Evolutionary conservation across 345 rosid genomes (phyloP).

Genomic region (Lagerstroemia speciosa): DNA sequence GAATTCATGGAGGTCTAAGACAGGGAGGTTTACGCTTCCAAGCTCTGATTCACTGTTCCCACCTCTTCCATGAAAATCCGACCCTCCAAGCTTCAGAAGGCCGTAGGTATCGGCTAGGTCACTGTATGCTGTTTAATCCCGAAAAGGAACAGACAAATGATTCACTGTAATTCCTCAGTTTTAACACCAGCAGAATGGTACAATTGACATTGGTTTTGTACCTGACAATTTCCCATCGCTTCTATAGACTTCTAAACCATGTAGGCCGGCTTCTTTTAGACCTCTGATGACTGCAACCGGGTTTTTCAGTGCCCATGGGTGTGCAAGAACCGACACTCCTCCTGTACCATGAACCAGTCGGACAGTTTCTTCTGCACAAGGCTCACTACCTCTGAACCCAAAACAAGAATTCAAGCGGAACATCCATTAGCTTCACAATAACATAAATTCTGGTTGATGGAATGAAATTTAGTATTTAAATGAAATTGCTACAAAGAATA

Average conservation of each 20-base stretch:
- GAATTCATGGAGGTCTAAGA: constrained; percentile 48
- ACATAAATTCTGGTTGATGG: too few species aligned
- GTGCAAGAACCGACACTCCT: constrained; percentile 93
- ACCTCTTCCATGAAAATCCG: constrained; percentile 87
- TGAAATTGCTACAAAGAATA: not conserved
- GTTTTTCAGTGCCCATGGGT: constrained; percentile 92
- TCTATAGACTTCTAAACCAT: constrained; percentile 84
- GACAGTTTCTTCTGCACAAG: constrained; percentile 70
- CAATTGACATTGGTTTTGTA: constrained; percentile 9
- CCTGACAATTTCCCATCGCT: constrained; percentile 79
- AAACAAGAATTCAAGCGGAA: not conserved
- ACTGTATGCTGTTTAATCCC: constrained; percentile 44
- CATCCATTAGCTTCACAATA: not conserved
- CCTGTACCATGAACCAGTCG: constrained; percentile 64
- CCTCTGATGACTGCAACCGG: constrained; percentile 49
- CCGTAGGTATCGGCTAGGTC: constrained; percentile 67
- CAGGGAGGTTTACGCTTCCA: constrained; percentile 80
- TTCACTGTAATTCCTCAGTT: not conserved
- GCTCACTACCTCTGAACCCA: constrained; percentile 71
- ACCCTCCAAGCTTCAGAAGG: constrained; percentile 88
- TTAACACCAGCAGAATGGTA: not conserved
- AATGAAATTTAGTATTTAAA: not conserved
- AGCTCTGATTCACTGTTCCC: constrained; percentile 72
- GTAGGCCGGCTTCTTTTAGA: constrained; percentile 79
- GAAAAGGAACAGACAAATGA: not conserved